A percentile compares a stretch with the other conserved stretches of the same genome.
phyloP scores from a whole-genome alignment of 257 asterid genomes.

The Verbascum thapsus region DNA sequence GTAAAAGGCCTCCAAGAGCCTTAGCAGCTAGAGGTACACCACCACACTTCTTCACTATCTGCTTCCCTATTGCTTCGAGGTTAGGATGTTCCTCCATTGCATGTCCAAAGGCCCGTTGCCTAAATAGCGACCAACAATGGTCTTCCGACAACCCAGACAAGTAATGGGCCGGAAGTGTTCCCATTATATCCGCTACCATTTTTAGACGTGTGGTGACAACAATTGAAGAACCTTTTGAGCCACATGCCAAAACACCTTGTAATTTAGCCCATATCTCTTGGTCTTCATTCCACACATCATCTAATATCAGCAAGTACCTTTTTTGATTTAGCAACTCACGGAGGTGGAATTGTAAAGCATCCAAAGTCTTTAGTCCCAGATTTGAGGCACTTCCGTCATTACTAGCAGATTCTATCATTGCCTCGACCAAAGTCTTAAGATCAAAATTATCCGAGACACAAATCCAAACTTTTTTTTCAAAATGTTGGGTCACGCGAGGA shows the following conservation, averaged over 20 bases:
- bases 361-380: slow-evolving; percentile 7
- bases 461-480: slow-evolving; percentile 32
- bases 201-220: slow-evolving; percentile 36
- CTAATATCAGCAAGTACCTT: slow-evolving; percentile 34
- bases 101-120: slow-evolving; percentile 26
- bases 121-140: slow-evolving; percentile 36
- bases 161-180: slow-evolving; percentile 25
- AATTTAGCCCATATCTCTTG: slow-evolving; percentile 36
- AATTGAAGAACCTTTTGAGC: slow-evolving; percentile 29
- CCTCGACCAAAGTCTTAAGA: slow-evolving; percentile 23
- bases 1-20: slow-evolving; percentile 36
- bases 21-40: slow-evolving; percentile 39
- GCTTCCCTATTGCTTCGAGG: slow-evolving; percentile 30
- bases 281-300: slow-evolving; percentile 46
- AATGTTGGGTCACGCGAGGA: slow-evolving; percentile 12
- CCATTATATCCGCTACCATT: slow-evolving; percentile 31
- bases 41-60: slow-evolving; percentile 33
- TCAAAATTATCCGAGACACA: slow-evolving; percentile 43
- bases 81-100: slow-evolving; percentile 7
- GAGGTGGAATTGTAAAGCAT: slow-evolving; percentile 27
- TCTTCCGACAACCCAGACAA: slow-evolving; percentile 22
- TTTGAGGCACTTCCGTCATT: neutral
- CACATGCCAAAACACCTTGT: slow-evolving; percentile 23
- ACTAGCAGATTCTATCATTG: slow-evolving; percentile 32
- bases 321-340: slow-evolving; percentile 27